Percentiles rank a stretch among this genome's conserved stretches.
phyloP scores from a whole-genome alignment of 1,139 yeast genomes.

The Ogataea hybrid region DNA sequence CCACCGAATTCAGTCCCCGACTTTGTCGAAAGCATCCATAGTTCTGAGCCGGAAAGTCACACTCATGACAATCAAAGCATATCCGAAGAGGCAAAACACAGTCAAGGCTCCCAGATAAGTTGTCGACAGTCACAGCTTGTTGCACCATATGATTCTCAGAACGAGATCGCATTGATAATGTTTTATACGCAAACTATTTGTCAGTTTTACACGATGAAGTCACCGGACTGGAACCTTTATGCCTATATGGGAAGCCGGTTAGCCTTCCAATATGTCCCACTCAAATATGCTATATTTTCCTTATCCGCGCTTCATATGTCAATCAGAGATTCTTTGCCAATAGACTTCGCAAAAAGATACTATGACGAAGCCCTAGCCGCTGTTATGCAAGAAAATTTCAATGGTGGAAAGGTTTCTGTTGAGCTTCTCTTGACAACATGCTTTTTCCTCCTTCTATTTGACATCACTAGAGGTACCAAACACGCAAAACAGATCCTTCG shows the following conservation, averaged over 20 bases:
- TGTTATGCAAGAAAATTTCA: conserved; percentile 6
- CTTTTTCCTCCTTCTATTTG: conserved; percentile 11
- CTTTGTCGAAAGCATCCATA: neutral
- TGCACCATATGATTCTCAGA: conserved; percentile 21
- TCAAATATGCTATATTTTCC: conserved; percentile 8
- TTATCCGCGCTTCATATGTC: conserved; percentile 12
- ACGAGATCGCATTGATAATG: conserved; percentile 7
- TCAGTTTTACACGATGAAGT: conserved; percentile 4
- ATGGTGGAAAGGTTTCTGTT: conserved; percentile 6
- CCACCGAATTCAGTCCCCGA: neutral
- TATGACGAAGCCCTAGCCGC: conserved; percentile 5
- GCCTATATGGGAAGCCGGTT: conserved; percentile 7
- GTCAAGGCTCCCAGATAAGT: neutral
- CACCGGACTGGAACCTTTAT: conserved; percentile 12
- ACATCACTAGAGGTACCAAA: conserved; percentile 11
- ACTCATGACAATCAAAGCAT: neutral
- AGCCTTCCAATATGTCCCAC: conserved; percentile 8
- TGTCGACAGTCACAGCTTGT: conserved; percentile 1
- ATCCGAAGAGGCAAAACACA: neutral
- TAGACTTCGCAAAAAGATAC: conserved; percentile 6
- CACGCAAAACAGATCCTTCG: conserved; percentile 10
- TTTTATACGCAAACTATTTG: conserved; percentile 6
- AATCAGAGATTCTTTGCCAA: conserved; percentile 1
- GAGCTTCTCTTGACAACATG: conserved; percentile 9
- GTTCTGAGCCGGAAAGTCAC: neutral